phyloP scores from a whole-genome alignment of 139 green algal species.

The Volvox reticuliferus region DNA sequence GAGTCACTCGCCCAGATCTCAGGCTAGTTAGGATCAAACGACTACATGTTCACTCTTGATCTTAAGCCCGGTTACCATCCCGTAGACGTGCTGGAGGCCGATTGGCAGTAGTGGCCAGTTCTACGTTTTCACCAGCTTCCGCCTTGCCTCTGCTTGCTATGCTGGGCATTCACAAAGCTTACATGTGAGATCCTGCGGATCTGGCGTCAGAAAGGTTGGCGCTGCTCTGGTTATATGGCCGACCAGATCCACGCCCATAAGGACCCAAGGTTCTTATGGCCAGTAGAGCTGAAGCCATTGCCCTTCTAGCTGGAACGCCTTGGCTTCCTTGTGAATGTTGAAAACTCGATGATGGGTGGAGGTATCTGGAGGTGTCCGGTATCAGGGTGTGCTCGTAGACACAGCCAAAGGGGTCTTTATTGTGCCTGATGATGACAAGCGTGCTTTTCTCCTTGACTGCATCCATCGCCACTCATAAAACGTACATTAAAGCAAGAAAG shows the following conservation, averaged over 20 bases:
- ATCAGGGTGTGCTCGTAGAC: conserved; percentile 11
- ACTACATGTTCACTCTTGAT: conserved; percentile 21
- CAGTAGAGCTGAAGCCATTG: neutral
- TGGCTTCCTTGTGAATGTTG: neutral
- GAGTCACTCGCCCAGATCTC: neutral
- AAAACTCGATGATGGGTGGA: conserved; percentile 10
- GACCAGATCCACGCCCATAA: neutral
- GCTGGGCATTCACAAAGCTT: conserved; percentile 48
- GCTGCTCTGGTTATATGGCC: conserved; percentile 4
- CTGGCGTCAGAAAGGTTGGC: neutral
- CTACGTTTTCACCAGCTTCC: conserved; percentile 35
- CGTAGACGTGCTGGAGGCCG: neutral
- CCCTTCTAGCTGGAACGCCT: neutral
- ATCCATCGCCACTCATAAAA: neutral
- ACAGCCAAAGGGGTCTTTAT: neutral
- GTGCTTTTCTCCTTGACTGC: too few species aligned
- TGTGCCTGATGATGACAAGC: conserved; percentile 15
- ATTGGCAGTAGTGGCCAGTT: neutral
- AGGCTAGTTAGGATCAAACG: neutral
- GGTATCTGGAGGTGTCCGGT: neutral
- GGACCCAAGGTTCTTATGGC: neutral
- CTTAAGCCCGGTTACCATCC: conserved; percentile 32
- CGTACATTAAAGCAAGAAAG: neutral
- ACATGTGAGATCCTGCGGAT: neutral
- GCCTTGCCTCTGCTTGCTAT: neutral